These are phyloP conservation scores for Isatis tinctoria DNA, from an alignment of 345 rosid genomes.

Conservation along the genomic window DNA sequence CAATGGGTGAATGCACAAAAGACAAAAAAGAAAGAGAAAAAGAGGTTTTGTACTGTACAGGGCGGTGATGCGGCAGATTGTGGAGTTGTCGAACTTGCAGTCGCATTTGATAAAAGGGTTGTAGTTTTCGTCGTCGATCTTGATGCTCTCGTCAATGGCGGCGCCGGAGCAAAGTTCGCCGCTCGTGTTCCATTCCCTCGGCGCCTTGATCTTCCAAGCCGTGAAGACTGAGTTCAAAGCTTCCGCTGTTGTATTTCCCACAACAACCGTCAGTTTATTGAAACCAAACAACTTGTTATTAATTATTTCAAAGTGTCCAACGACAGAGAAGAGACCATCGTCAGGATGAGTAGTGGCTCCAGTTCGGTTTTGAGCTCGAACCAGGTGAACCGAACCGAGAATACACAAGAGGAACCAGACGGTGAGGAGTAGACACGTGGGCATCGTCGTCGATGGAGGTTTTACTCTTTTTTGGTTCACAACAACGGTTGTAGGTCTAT, in stretches of 20 bases:
- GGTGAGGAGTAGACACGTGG: neutral
- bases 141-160: constrained; percentile 22
- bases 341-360: constrained; percentile 17
- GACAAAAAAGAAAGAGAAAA: neutral
- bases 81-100: constrained; percentile 29
- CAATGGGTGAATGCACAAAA: neutral
- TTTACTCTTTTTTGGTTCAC: neutral
- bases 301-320: neutral
- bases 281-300: neutral
- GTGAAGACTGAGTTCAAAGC: constrained; percentile 23
- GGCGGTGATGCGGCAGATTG: constrained; percentile 31
- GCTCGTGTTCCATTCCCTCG: constrained; percentile 40
- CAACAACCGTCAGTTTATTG: neutral
- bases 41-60: neutral
- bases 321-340: constrained; percentile 9
- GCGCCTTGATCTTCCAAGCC: neutral
- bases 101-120: constrained; percentile 55
- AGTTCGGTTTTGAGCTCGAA: constrained; percentile 23
- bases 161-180: constrained; percentile 53
- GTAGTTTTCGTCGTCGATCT: neutral
- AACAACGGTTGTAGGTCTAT: neutral
- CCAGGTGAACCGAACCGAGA: neutral
- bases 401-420: constrained; percentile 14
- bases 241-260: constrained; percentile 9
- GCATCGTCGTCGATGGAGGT: neutral